phyloP scores from a whole-genome alignment of 305 asterid genomes.

The Fraxinus baroniana region DNA sequence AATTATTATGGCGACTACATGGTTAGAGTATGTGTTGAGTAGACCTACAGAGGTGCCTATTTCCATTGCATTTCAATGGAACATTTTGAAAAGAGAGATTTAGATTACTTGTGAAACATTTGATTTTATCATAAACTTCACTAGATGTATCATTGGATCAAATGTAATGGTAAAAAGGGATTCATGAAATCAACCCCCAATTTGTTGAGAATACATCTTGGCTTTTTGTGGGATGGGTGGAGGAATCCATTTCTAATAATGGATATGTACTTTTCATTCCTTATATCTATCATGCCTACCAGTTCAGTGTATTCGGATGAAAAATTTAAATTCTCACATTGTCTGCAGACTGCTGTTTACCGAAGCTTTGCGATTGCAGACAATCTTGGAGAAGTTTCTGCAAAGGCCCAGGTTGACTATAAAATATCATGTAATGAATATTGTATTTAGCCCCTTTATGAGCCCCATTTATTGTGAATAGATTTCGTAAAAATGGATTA shows the following conservation, averaged over 20 bases:
- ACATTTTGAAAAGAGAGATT: not conserved
- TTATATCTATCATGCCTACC: constrained; percentile 1
- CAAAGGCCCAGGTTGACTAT: constrained; percentile 70
- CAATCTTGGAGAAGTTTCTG: constrained; percentile 93
- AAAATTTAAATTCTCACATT: constrained; percentile 22
- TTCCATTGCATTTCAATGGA: not conserved
- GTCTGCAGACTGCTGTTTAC: constrained; percentile 76
- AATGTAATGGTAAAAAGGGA: not conserved
- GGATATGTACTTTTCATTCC: not conserved
- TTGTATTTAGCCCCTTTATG: not conserved
- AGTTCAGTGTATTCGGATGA: constrained; percentile 16
- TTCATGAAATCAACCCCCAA: not conserved
- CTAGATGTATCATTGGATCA: not conserved
- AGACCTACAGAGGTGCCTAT: not conserved
- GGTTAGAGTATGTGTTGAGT: not conserved
- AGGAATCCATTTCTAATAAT: not conserved
- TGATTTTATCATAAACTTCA: not conserved
- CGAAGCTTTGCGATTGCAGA: constrained; percentile 88
- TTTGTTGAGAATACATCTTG: not conserved
- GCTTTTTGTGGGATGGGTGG: not conserved
- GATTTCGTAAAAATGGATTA: not conserved
- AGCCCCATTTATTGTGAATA: not conserved
- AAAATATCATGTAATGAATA: not conserved
- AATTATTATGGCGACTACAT: not conserved
- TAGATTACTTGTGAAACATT: not conserved